Base-by-base conservation (phyloP, 176 grass and related monocot genomes). In the Triticum urartu region DNA sequence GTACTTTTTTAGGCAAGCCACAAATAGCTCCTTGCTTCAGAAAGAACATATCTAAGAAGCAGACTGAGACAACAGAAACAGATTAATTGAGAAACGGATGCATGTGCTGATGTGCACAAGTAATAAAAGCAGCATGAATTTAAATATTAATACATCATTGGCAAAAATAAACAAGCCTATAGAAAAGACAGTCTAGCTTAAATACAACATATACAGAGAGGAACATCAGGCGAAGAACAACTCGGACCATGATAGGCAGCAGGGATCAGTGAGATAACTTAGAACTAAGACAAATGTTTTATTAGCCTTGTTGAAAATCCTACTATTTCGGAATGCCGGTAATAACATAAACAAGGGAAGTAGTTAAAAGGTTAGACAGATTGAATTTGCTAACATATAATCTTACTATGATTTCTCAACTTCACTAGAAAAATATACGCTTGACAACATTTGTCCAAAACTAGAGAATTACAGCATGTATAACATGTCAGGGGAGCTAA, bases 41-140 rank as follows among this genome's bases (percentile, higher is more conserved):
- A 63, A 77, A 83, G 24, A 40, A 76, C 34, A 76, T 38, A 67
- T 48, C 14, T 54, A 35, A 83, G 15, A 56, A 36, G 22, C 71
- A 79, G 77, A 61, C 26, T 56, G 45, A 86, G 20, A 56, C 11
- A 86, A 21, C 14, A 82, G 62, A 42, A 89, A 72, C 59, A 81
- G 54, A 63, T 63, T 78, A 64, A 81, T 26, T 6, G 22, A 20
- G 14, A 63, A 61, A 34, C 26, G 71, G 47, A 86, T 36, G 77
- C 26, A 64, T 32, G 15, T 30, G 28, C 28, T 30, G 28, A 30
- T 30, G 28, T 26, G 26, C 1, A n/a, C 14, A 61, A 43, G 34
- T 61, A 42, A 30, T 11, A 79, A 58, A 79, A 79, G 21, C 84
- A 59, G 67, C 14, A 78, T 21, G 22, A 89, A 56, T 73, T 72